Percentiles rank a stretch among this genome's conserved stretches.
Conservation (phyloP, 2,329 filamentous ascomycete genomes). For the Fusarium sp. region DNA sequence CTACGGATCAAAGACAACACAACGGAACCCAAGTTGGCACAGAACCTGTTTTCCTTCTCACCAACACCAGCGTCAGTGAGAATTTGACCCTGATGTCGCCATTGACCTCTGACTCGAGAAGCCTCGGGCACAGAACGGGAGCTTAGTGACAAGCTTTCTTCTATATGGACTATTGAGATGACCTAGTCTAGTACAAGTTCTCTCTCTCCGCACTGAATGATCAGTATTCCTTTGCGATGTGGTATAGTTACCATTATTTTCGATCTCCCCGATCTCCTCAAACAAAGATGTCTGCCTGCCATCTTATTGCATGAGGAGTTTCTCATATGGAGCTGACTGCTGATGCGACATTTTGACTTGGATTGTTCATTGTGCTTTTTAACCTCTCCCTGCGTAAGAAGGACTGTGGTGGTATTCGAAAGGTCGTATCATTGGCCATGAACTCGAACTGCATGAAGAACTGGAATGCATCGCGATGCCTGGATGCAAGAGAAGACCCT, state of each 20-base stretch:
- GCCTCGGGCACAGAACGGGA: slow-evolving; percentile 12
- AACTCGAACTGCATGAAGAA: slow-evolving; percentile 9
- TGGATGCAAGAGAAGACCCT: slow-evolving; percentile 13
- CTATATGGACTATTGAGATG: background rate
- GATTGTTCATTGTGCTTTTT: slow-evolving; percentile 1
- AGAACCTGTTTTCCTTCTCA: background rate
- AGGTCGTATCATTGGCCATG: slow-evolving; percentile 15
- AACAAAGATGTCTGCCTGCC: background rate
- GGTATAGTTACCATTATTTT: slow-evolving; percentile 12
- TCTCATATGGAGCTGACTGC: background rate
- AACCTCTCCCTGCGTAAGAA: slow-evolving; percentile 24
- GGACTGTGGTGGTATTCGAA: slow-evolving; percentile 1
- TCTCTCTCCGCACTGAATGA: background rate
- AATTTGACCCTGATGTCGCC: background rate
- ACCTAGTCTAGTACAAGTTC: background rate
- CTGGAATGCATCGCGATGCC: slow-evolving; percentile 46
- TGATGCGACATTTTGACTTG: background rate
- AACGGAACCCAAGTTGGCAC: background rate
- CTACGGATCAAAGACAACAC: background rate
- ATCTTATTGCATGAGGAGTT: background rate
- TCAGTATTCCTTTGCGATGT: background rate
- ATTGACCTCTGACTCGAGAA: background rate
- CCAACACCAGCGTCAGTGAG: background rate
- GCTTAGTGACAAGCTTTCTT: background rate
- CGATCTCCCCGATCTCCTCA: background rate